Conservation (phyloP, 768 basidiomycete species). For the Boletus pseudo-olivaceus region DNA sequence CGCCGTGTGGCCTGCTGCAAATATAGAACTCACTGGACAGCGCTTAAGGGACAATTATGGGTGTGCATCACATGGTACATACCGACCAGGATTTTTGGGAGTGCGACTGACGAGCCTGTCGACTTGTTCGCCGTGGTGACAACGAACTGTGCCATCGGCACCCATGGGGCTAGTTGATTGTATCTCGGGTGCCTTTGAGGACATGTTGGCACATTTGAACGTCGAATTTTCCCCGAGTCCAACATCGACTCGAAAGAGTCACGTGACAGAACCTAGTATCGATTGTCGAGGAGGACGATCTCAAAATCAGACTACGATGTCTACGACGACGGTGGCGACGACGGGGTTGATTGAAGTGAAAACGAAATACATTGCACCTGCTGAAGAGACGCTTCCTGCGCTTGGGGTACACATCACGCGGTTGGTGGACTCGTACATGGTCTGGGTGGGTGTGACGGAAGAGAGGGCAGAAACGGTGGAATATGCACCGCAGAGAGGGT, state of each 20-base stretch:
- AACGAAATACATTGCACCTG: conserved; percentile 47
- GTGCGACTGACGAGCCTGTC: conserved; percentile 31
- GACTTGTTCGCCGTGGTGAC: conserved; percentile 31
- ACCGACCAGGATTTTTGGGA: conserved; percentile 35
- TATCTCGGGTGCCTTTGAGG: conserved; percentile 1
- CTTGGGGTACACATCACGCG: conserved; percentile 64
- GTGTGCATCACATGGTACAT: conserved; percentile 2
- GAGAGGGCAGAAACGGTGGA: conserved; percentile 41
- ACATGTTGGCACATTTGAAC: not conserved
- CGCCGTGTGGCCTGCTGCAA: conserved; percentile 26
- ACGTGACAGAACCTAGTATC: conserved; percentile 14
- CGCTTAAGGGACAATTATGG: not conserved
- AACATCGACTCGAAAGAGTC: not conserved
- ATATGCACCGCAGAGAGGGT: conserved; percentile 51
- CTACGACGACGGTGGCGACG: conserved; percentile 4
- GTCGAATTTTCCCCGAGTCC: not conserved
- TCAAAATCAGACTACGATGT: not conserved
- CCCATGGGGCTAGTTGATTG: conserved; percentile 26
- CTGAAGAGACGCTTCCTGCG: conserved; percentile 50
- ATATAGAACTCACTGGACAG: conserved; percentile 34
- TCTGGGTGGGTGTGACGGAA: conserved; percentile 72
- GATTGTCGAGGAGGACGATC: not conserved
- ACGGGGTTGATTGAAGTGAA: conserved; percentile 38
- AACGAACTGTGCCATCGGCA: conserved; percentile 32
- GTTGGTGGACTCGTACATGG: conserved; percentile 73